Evolutionary conservation across 192 early-diverging fungal genomes (phyloP).

Genomic region (Rhizoclosmatium globosum): DNA sequence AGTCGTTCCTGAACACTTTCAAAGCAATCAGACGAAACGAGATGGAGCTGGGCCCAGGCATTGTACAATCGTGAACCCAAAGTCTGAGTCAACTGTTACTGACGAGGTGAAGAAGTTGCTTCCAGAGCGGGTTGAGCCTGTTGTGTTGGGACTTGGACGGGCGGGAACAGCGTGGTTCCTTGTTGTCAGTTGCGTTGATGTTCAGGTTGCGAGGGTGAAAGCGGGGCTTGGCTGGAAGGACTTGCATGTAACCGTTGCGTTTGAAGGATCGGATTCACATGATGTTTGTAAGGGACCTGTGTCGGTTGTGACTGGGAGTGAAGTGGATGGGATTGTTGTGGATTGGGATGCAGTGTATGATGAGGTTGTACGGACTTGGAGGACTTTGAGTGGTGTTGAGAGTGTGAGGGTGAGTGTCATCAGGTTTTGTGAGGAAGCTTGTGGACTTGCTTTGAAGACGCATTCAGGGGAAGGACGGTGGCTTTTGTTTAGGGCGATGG

Average conservation of each 20-base stretch:
- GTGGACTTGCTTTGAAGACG: neutral
- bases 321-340: neutral
- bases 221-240: conserved; percentile 39
- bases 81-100: neutral
- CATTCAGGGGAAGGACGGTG: neutral
- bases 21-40: neutral
- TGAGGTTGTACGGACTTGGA: conserved; percentile 1
- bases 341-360: neutral
- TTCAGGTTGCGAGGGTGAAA: conserved; percentile 35
- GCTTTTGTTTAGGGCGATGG: conserved; percentile 12
- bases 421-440: conserved; percentile 12
- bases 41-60: neutral
- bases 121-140: neutral
- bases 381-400: neutral
- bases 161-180: neutral
- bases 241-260: conserved; percentile 47
- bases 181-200: conserved; percentile 33
- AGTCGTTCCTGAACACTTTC: neutral
- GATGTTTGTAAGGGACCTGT: conserved; percentile 30
- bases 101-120: neutral
- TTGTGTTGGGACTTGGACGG: neutral
- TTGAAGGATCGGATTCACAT: conserved; percentile 26
- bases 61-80: neutral
- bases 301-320: neutral
- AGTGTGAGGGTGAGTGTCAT: neutral